Percentiles rank a stretch among this genome's conserved stretches.
Conservation (phyloP, 2,329 filamentous ascomycete genomes). For the Metarhizium guizhouense region DNA sequence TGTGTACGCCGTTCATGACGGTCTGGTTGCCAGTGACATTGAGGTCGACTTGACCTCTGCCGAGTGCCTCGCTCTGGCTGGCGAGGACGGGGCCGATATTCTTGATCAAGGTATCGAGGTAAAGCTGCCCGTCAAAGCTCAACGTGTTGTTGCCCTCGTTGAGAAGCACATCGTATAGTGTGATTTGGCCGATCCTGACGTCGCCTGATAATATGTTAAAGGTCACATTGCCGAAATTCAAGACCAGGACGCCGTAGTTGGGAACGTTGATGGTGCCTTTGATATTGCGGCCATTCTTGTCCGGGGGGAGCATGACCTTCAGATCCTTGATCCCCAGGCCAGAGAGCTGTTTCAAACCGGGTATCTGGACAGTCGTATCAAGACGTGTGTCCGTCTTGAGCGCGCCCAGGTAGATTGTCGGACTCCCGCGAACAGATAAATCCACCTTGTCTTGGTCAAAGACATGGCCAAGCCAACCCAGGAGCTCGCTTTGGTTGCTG, state of each 20-base stretch:
- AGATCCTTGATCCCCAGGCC: constrained; percentile 31
- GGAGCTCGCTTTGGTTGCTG: constrained; percentile 28
- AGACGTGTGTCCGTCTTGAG: constrained; percentile 28
- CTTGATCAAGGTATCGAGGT: constrained; percentile 28
- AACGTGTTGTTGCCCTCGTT: constrained; percentile 33
- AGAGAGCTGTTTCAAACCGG: constrained; percentile 28
- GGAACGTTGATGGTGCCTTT: constrained; percentile 33
- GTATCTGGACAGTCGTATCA: constrained; percentile 31
- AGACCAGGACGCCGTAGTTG: constrained; percentile 32
- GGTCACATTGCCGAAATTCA: constrained; percentile 37
- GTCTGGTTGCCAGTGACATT: constrained; percentile 32
- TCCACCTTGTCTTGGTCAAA: constrained; percentile 27
- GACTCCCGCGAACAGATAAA: constrained; percentile 28
- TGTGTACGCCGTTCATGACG: constrained; percentile 30
- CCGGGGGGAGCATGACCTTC: constrained; percentile 27
- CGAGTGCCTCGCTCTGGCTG: constrained; percentile 26
- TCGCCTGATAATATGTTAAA: constrained; percentile 32
- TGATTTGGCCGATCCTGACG: constrained; percentile 29
- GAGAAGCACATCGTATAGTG: constrained; percentile 29
- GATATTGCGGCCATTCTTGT: constrained; percentile 31
- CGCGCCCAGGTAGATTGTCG: constrained; percentile 29
- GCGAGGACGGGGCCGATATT: constrained; percentile 32
- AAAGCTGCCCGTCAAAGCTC: constrained; percentile 30
- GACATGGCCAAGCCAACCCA: constrained; percentile 28
- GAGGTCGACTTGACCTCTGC: constrained; percentile 30